Percentiles rank a stretch among this genome's conserved stretches.
These are phyloP conservation scores for Myrmaecium sp. DNA, from an alignment of 2,329 filamentous ascomycete genomes.

Conservation along the genomic window DNA sequence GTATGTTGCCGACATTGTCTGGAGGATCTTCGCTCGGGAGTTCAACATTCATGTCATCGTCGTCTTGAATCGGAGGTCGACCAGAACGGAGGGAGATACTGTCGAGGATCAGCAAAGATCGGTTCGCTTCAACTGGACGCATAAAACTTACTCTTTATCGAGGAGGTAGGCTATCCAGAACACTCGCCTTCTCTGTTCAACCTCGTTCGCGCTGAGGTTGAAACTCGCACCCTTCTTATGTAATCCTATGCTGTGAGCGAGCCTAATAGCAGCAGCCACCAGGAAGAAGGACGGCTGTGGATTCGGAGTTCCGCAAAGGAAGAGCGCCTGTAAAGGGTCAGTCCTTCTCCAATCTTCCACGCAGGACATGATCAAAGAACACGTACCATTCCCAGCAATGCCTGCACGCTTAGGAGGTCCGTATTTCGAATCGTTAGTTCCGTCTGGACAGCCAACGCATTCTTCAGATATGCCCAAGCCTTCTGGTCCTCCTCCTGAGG, in stretches of 20 bases:
- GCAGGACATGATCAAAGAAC: constrained; percentile 1
- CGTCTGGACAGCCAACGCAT: constrained; percentile 81
- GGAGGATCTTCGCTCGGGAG: constrained; percentile 77
- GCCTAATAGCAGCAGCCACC: constrained; percentile 73
- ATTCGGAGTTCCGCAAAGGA: constrained; percentile 91
- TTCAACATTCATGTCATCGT: constrained; percentile 88
- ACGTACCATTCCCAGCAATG: constrained; percentile 69
- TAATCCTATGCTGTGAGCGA: constrained; percentile 85
- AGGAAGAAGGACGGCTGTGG: constrained; percentile 87
- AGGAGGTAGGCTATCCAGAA: constrained; percentile 65
- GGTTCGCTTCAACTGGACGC: constrained; percentile 1
- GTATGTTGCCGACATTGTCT: constrained; percentile 90
- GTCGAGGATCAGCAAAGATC: constrained; percentile 8
- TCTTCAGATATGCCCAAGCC: constrained; percentile 91
- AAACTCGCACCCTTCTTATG: constrained; percentile 89
- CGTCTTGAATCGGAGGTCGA: constrained; percentile 53
- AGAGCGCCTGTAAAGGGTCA: constrained; percentile 42
- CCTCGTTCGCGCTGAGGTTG: constrained; percentile 82
- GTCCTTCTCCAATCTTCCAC: constrained; percentile 4
- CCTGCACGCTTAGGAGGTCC: constrained; percentile 86
- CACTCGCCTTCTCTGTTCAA: constrained; percentile 70
- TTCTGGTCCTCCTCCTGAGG: constrained; percentile 84
- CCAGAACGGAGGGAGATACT: constrained; percentile 56
- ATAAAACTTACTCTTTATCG: constrained; percentile 44
- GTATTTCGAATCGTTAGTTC: constrained; percentile 94